Conservation (phyloP, 2,329 filamentous ascomycete species). For the Clonostachys byssicola region DNA sequence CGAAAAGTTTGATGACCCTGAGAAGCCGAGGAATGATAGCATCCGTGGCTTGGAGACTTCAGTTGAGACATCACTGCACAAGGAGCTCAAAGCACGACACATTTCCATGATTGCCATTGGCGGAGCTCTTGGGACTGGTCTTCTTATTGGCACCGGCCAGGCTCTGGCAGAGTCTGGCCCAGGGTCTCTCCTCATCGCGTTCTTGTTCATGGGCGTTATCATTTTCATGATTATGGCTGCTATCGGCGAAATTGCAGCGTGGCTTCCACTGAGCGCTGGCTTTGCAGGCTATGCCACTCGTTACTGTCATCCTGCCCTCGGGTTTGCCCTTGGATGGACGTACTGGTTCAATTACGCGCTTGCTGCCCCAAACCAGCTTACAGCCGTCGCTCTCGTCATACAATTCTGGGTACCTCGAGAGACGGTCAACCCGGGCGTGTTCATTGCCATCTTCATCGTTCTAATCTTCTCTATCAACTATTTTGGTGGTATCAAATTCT, state of each 20-base stretch:
- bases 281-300: slow-evolving; percentile 79
- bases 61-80: slow-evolving; percentile 40
- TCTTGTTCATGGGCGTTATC: slow-evolving; percentile 63
- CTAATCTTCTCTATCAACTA: slow-evolving; percentile 64
- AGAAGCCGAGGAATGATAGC: slow-evolving; percentile 16
- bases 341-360: slow-evolving; percentile 81
- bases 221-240: slow-evolving; percentile 80
- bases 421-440: slow-evolving; percentile 71
- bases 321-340: slow-evolving; percentile 73
- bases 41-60: slow-evolving; percentile 45
- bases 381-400: slow-evolving; percentile 74
- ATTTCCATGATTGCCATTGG: slow-evolving; percentile 65
- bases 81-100: slow-evolving; percentile 48
- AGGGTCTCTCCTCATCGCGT: slow-evolving; percentile 67
- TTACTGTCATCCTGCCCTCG: slow-evolving; percentile 76
- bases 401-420: slow-evolving; percentile 69
- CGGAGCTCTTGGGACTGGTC: slow-evolving; percentile 69
- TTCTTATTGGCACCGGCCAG: slow-evolving; percentile 66
- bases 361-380: slow-evolving; percentile 79
- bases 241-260: slow-evolving; percentile 81
- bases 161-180: slow-evolving; percentile 51
- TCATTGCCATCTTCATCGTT: slow-evolving; percentile 68
- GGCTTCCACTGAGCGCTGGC: slow-evolving; percentile 72
- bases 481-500: slow-evolving; percentile 55
- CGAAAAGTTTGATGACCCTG: too few relatives aligned